These are phyloP conservation scores for Pythium dissimile DNA, from an alignment of 352 stramenopile species.

Conservation along the genomic window DNA sequence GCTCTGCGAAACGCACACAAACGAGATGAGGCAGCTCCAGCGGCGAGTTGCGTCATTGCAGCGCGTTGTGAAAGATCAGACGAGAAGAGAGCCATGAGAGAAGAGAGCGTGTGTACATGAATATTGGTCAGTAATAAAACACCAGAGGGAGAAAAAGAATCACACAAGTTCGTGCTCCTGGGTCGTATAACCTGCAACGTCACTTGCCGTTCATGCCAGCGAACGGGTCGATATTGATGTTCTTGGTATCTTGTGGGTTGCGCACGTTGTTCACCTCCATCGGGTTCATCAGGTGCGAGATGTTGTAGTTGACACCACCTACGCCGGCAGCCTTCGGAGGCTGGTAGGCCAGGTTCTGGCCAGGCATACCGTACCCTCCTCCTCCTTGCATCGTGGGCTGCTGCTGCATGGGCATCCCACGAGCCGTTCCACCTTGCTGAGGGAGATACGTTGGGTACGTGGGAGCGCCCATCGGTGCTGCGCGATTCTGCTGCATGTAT, in stretches of 20 bases:
- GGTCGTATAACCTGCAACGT: neutral
- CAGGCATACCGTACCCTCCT: neutral
- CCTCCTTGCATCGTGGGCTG: conserved; percentile 6
- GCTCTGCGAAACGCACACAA: conserved; percentile 10
- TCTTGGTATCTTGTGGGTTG: conserved; percentile 44
- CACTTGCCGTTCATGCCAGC: conserved; percentile 34
- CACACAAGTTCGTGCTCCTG: no score
- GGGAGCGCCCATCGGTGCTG: neutral
- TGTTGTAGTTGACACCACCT: conserved; percentile 65
- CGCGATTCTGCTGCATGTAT: conserved; percentile 20
- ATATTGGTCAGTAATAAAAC: neutral
- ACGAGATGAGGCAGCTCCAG: conserved; percentile 17
- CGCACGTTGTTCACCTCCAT: conserved; percentile 47
- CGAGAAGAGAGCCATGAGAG: neutral
- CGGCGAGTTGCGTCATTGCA: conserved; percentile 6
- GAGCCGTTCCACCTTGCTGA: conserved; percentile 8
- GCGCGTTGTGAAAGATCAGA: neutral
- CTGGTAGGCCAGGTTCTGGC: neutral
- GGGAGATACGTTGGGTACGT: conserved; percentile 12
- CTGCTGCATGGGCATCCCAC: conserved; percentile 17
- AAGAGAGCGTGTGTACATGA: neutral
- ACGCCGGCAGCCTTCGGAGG: conserved; percentile 16
- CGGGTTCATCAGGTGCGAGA: conserved; percentile 82
- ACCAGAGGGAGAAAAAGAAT: neutral
- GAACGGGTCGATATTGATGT: conserved; percentile 85